phyloP scores from a whole-genome alignment of 2,329 filamentous ascomycete species.

The Cladosporium sphaerospermum region DNA sequence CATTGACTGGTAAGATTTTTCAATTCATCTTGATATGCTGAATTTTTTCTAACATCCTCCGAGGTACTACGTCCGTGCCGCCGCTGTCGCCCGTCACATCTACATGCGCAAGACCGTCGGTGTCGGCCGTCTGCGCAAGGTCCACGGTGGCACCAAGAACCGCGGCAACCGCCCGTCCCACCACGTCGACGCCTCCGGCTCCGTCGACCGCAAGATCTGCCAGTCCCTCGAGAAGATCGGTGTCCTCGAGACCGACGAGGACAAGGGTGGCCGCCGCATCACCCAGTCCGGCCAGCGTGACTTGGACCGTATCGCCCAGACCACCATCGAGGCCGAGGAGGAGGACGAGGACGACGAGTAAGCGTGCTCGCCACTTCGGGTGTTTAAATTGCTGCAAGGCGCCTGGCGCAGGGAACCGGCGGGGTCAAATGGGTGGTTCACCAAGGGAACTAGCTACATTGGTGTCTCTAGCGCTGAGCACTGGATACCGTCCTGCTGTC shows the following conservation, averaged over 20 bases:
- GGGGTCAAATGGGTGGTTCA: conserved; percentile 4
- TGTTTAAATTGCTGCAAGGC: conserved; percentile 9
- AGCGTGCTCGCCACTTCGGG: conserved; percentile 7
- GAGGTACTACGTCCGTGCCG: conserved; percentile 75
- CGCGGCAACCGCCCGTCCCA: conserved; percentile 83
- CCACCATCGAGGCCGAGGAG: conserved; percentile 46
- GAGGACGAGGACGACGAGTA: conserved; percentile 38
- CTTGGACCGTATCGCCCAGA: conserved; percentile 69
- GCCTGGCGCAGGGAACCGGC: conserved; percentile 9
- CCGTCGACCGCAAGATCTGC: conserved; percentile 94
- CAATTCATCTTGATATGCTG: neutral
- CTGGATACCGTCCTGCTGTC: conserved; percentile 6
- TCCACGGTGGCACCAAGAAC: conserved; percentile 89
- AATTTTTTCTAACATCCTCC: neutral
- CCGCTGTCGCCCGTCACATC: conserved; percentile 93
- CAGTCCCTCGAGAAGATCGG: conserved; percentile 99
- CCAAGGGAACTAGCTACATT: conserved; percentile 8
- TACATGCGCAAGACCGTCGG: conserved; percentile 99
- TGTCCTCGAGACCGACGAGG: conserved; percentile 94
- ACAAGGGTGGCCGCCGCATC: conserved; percentile 97
- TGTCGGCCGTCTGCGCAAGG: conserved; percentile 94
- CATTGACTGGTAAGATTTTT: conserved; percentile 67
- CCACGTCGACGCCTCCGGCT: conserved; percentile 92
- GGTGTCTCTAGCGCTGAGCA: conserved; percentile 13
- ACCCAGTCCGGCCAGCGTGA: conserved; percentile 98